A percentile compares a stretch with the other conserved stretches of the same genome.
phyloP scores from a whole-genome alignment of 805 yeast genomes.

The Priceomyces carsonii region DNA sequence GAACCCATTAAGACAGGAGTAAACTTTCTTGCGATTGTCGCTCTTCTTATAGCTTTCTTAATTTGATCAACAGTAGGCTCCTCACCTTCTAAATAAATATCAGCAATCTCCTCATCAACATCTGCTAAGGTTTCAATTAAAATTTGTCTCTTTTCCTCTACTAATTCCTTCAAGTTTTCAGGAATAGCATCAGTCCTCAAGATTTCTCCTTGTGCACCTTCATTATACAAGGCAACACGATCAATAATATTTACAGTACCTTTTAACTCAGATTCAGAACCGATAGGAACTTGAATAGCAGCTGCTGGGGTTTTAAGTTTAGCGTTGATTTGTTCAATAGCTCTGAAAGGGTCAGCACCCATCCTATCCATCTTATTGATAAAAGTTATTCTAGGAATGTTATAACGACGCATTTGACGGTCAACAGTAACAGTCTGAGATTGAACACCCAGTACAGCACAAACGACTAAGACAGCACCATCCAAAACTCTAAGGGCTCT shows the following conservation, averaged over 20 bases:
- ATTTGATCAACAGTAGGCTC: conserved; percentile 86
- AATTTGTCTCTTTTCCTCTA: conserved; percentile 83
- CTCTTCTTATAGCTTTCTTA: conserved; percentile 84
- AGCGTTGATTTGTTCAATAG: conserved; percentile 84
- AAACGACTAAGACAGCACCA: conserved; percentile 97
- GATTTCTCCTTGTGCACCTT: conserved; percentile 86
- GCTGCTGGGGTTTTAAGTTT: conserved; percentile 95
- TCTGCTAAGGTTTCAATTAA: conserved; percentile 95
- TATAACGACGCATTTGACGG: conserved; percentile 97
- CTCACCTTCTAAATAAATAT: conserved; percentile 83
- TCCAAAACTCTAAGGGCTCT: conserved; percentile 97
- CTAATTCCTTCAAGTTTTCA: conserved; percentile 73
- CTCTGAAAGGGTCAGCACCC: conserved; percentile 98
- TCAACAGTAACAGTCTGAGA: conserved; percentile 98
- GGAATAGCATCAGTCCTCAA: conserved; percentile 70
- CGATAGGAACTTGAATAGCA: conserved; percentile 97
- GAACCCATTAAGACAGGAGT: conserved; percentile 99
- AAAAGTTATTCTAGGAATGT: conserved; percentile 94
- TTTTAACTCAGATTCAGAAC: conserved; percentile 77
- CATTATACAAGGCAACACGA: conserved; percentile 83
- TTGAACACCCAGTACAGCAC: conserved; percentile 98
- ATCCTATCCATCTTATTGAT: conserved; percentile 98
- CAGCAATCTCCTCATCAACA: conserved; percentile 97
- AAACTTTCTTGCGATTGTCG: conserved; percentile 93
- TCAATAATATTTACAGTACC: conserved; percentile 94